Evolutionary conservation across 768 basidiomycete species (phyloP).

Genomic region (Pulveroboletus sp.): DNA sequence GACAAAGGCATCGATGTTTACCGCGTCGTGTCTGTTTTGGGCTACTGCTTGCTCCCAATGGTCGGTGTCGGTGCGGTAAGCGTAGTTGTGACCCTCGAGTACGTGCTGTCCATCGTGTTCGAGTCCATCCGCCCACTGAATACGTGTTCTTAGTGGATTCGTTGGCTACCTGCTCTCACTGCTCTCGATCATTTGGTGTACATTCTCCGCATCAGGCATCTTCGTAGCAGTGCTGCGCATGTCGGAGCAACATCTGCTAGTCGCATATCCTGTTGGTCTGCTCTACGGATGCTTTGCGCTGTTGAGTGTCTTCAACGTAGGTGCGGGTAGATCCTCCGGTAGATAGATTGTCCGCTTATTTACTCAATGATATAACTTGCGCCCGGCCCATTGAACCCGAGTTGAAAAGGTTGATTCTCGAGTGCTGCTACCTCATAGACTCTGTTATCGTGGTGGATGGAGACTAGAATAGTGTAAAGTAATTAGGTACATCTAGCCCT

Average conservation of each 20-base stretch:
- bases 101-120: constrained; percentile 31
- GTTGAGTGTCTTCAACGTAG: constrained; percentile 82
- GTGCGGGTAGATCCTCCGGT: constrained; percentile 28
- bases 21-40: constrained; percentile 89
- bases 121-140: constrained; percentile 2
- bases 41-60: constrained; percentile 96
- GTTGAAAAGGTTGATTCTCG: neutral
- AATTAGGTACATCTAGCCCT: constrained; percentile 8
- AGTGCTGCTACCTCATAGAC: neutral
- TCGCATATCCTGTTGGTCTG: constrained; percentile 93
- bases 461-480: neutral
- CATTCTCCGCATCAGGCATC: constrained; percentile 91
- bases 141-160: constrained; percentile 48
- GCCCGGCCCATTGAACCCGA: neutral
- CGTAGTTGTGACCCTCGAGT: constrained; percentile 86
- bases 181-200: constrained; percentile 92
- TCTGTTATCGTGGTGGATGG: neutral
- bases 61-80: constrained; percentile 89
- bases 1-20: constrained; percentile 93
- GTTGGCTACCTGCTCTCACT: constrained; percentile 82
- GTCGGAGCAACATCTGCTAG: constrained; percentile 91
- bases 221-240: constrained; percentile 94
- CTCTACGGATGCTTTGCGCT: constrained; percentile 93
- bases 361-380: constrained; percentile 6
- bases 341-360: constrained; percentile 23